These are phyloP conservation scores for Gloeophyllum trabeum DNA, from an alignment of 768 basidiomycete genomes.

Conservation along the genomic window DNA sequence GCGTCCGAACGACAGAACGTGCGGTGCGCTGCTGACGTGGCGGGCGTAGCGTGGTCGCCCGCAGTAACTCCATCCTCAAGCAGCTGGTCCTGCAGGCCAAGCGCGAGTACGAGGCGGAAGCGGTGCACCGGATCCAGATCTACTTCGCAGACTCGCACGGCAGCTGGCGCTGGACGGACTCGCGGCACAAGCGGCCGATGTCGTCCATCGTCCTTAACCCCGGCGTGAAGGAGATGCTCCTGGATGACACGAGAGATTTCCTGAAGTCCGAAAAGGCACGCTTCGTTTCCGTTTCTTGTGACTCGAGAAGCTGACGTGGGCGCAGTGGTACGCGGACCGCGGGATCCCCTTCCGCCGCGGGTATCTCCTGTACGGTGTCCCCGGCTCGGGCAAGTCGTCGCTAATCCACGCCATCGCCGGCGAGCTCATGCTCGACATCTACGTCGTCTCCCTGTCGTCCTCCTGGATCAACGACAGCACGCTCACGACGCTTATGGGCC, in stretches of 20 bases:
- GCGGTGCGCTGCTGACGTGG: slow-evolving; percentile 2
- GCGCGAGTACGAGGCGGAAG: slow-evolving; percentile 79
- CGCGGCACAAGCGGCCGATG: slow-evolving; percentile 82
- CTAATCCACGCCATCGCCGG: slow-evolving; percentile 84
- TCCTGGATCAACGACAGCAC: slow-evolving; percentile 87
- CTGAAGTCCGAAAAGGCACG: slow-evolving; percentile 68
- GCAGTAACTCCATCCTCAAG: slow-evolving; percentile 75
- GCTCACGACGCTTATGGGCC: slow-evolving; percentile 76
- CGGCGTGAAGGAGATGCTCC: slow-evolving; percentile 83
- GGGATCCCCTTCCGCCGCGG: slow-evolving; percentile 89
- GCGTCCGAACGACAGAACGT: slow-evolving; percentile 10
- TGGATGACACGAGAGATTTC: slow-evolving; percentile 75
- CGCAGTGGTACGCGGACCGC: slow-evolving; percentile 84
- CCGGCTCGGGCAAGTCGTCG: slow-evolving; percentile 81
- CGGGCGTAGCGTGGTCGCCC: slow-evolving; percentile 61
- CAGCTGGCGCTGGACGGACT: slow-evolving; percentile 82
- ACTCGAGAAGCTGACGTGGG: slow-evolving; percentile 2
- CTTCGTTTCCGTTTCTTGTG: neutral
- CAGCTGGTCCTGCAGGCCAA: slow-evolving; percentile 87
- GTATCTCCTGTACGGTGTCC: slow-evolving; percentile 74
- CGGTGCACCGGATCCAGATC: slow-evolving; percentile 79
- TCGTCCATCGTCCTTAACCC: slow-evolving; percentile 79
- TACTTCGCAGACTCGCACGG: slow-evolving; percentile 86
- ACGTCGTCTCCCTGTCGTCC: slow-evolving; percentile 78
- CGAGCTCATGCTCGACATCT: slow-evolving; percentile 83